phyloP scores from a whole-genome alignment of 2,329 filamentous ascomycete genomes.

The Aspergillus awamori region DNA sequence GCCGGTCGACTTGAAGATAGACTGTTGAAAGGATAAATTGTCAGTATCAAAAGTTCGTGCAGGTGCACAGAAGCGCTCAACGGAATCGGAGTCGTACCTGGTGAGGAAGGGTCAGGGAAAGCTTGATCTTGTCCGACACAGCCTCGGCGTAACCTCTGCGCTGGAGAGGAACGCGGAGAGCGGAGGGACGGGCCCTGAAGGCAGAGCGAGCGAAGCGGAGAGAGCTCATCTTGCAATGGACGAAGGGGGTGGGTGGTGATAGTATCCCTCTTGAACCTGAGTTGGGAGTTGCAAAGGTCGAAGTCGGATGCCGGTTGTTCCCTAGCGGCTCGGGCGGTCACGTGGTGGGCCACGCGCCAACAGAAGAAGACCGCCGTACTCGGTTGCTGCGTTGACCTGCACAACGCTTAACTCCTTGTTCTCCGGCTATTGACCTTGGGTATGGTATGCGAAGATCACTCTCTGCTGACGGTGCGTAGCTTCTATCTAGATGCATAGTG shows the following conservation, averaged over 20 bases:
- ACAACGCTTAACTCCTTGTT: background rate
- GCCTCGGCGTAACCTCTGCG: conserved; percentile 90
- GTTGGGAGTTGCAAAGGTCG: conserved; percentile 43
- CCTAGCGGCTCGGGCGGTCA: conserved; percentile 38
- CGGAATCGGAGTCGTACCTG: conserved; percentile 69
- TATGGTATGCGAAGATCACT: background rate
- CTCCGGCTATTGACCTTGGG: background rate
- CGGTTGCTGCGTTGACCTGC: background rate
- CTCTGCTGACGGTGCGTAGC: background rate
- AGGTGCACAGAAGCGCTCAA: conserved; percentile 15
- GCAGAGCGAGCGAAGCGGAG: conserved; percentile 89
- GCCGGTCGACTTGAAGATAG: conserved; percentile 71
- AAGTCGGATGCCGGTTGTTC: conserved; percentile 44
- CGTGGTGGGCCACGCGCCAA: conserved; percentile 24
- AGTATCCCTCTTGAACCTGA: conserved; percentile 39
- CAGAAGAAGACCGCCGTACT: background rate
- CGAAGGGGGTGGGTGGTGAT: conserved; percentile 34
- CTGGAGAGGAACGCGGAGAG: conserved; percentile 74
- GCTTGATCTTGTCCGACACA: conserved; percentile 92
- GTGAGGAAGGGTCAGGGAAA: conserved; percentile 96
- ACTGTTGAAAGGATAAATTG: conserved; percentile 45
- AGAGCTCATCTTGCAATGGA: conserved; percentile 74
- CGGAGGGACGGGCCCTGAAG: conserved; percentile 78
- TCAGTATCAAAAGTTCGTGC: conserved; percentile 26
- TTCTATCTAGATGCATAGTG: background rate